These are phyloP conservation scores for Ilyonectria mors-panacis DNA, from an alignment of 2,329 filamentous ascomycete genomes.

Conservation along the genomic window DNA sequence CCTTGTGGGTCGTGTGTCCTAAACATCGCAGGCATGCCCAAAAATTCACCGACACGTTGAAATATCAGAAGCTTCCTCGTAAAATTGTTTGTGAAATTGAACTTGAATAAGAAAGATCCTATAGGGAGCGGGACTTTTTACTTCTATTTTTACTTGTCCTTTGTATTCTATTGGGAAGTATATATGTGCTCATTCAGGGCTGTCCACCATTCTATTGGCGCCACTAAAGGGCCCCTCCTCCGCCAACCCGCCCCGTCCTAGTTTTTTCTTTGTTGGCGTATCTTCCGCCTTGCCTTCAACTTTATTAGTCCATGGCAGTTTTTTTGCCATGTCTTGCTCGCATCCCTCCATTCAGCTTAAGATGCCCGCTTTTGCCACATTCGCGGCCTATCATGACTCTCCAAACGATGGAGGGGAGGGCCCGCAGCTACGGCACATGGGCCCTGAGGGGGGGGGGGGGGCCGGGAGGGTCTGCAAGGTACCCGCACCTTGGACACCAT, in stretches of 20 bases:
- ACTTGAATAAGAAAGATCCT: too few species aligned
- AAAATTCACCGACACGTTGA: background rate
- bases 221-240: background rate
- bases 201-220: background rate
- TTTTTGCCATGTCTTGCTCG: slow-evolving; percentile 10
- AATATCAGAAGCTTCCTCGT: too few species aligned
- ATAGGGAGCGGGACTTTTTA: too few species aligned
- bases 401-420: slow-evolving; percentile 7
- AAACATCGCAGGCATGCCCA: background rate
- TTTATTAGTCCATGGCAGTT: slow-evolving; percentile 4
- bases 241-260: background rate
- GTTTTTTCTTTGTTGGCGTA: background rate
- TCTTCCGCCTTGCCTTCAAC: slow-evolving; percentile 7
- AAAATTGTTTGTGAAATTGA: too few species aligned
- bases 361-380: slow-evolving; percentile 1
- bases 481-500: slow-evolving; percentile 42
- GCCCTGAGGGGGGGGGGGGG: background rate
- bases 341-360: slow-evolving; percentile 14
- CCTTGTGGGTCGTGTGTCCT: background rate
- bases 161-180: too few species aligned
- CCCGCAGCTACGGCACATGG: background rate
- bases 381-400: slow-evolving; percentile 16
- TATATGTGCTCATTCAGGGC: too few species aligned
- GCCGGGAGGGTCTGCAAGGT: slow-evolving; percentile 42
- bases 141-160: too few species aligned